Conservation (phyloP, 108 stramenopile species). For the Cyclotella sp. region DNA sequence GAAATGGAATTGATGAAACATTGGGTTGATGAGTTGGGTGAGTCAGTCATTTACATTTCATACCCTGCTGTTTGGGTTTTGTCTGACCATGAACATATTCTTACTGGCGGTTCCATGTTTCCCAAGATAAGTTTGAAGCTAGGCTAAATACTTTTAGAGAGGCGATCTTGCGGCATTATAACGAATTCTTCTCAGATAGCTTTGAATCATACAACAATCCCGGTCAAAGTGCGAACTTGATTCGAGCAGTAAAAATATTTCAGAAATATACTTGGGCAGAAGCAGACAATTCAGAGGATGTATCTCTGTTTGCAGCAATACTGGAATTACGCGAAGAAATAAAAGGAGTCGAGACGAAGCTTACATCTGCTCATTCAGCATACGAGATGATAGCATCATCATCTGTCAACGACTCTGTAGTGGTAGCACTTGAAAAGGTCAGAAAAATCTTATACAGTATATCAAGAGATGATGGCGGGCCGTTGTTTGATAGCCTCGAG, state of each 20-base stretch:
- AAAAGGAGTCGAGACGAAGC: slow-evolving; percentile 54
- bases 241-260: slow-evolving; percentile 18
- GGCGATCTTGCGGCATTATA: slow-evolving; percentile 30
- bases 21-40: slow-evolving; percentile 76
- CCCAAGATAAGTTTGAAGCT: slow-evolving; percentile 59
- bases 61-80: not conserved
- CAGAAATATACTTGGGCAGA: slow-evolving; percentile 29
- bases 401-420: slow-evolving; percentile 63
- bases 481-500: slow-evolving; percentile 59
- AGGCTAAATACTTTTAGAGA: slow-evolving; percentile 56
- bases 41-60: not conserved
- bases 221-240: slow-evolving; percentile 12
- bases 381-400: slow-evolving; percentile 58
- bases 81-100: not conserved
- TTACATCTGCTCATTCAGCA: slow-evolving; percentile 65
- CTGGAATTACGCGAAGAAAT: slow-evolving; percentile 63
- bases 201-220: slow-evolving; percentile 3
- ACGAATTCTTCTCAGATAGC: slow-evolving; percentile 21
- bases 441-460: slow-evolving; percentile 64
- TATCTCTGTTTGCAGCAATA: slow-evolving; percentile 52
- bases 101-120: not conserved
- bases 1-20: slow-evolving; percentile 67
- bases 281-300: slow-evolving; percentile 32
- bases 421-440: slow-evolving; percentile 63
- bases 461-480: slow-evolving; percentile 33